phyloP scores from a whole-genome alignment of 1,284 basidiomycete species.

The Puccinia coronata region DNA sequence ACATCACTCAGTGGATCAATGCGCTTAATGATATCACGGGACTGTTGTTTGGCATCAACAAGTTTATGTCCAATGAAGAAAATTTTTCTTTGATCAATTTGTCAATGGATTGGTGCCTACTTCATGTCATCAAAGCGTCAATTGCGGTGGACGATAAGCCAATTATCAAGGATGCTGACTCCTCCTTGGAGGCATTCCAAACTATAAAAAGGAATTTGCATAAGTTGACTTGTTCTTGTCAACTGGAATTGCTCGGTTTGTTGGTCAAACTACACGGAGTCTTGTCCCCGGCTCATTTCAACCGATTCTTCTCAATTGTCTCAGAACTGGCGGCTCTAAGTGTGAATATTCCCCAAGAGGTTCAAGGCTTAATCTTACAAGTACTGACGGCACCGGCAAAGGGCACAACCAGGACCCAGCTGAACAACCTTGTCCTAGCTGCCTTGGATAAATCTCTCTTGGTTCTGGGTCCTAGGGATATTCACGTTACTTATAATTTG shows the following conservation, averaged over 20 bases:
- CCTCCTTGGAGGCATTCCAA: background rate
- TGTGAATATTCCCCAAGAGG: background rate
- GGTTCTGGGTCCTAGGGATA: background rate
- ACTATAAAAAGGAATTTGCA: background rate
- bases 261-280: background rate
- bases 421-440: background rate
- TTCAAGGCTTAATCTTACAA: background rate
- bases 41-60: background rate
- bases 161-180: background rate
- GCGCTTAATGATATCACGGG: background rate
- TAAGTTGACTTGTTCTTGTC: background rate
- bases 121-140: background rate
- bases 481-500: background rate
- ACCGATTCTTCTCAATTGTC: background rate
- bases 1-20: background rate
- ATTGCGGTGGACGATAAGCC: background rate
- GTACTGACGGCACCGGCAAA: background rate
- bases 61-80: background rate
- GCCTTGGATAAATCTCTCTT: background rate
- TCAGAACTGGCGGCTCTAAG: background rate
- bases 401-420: background rate
- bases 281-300: background rate
- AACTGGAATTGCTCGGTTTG: background rate
- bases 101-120: background rate
- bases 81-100: background rate